Evolutionary conservation across 2,329 filamentous ascomycete genomes (phyloP).

Genomic region (Ophiosphaerella korrae): DNA sequence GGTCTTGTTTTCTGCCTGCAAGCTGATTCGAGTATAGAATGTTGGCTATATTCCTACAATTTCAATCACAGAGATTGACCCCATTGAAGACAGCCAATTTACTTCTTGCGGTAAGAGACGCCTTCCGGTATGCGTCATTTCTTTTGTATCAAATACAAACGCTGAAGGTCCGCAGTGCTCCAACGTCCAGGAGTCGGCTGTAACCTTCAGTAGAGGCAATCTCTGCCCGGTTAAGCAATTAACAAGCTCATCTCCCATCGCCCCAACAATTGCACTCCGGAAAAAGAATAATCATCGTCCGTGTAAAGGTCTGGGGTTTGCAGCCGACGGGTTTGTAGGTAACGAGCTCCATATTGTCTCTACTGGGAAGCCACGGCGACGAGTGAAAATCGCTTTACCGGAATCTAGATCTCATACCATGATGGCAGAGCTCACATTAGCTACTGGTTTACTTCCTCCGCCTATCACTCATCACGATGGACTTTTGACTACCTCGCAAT

Average conservation of each 20-base stretch:
- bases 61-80: constrained; percentile 21
- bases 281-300: background rate
- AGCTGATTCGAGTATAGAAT: constrained; percentile 14
- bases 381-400: background rate
- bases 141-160: background rate
- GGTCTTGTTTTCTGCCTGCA: background rate
- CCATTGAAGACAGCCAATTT: constrained; percentile 34
- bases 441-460: background rate
- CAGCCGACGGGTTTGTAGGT: constrained; percentile 20
- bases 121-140: background rate
- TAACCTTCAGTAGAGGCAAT: background rate
- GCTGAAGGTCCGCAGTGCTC: too few species aligned
- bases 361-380: background rate
- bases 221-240: background rate
- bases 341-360: background rate
- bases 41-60: constrained; percentile 3
- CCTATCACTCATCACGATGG: background rate
- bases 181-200: background rate
- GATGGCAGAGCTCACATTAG: background rate
- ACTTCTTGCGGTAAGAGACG: background rate
- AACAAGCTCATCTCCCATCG: background rate
- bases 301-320: background rate
- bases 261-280: background rate
- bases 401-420: background rate
- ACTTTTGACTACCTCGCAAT: background rate